Evolutionary conservation across 805 yeast genomes (phyloP), one percentile per base, ranked within the genome.

Genomic region (Suhomyces emberorum): DNA sequence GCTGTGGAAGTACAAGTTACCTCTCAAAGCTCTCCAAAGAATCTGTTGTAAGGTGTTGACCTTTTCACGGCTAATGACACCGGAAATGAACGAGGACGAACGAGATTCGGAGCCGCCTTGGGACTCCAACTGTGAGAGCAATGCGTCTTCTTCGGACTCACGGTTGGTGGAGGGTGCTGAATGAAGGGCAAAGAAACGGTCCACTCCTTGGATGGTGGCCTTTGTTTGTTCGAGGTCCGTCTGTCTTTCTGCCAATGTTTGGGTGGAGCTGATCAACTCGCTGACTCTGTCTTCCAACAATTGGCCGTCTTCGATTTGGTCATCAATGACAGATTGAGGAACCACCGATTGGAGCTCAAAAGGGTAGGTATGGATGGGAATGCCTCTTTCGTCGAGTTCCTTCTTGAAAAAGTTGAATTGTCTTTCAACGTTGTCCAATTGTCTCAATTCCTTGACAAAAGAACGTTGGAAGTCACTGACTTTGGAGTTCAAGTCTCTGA

Each of bases 11-110:
- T 76, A 87, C 46, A 95, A 69, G 58, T 93, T 93, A 54, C 98
- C 98, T 59, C 98, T 79, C 44, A 91, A 73, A 14, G 88, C 79
- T 63, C 99, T 77, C 95, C 96, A 93, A 32, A 88, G 65, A 38
- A 93, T 87, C 51, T 80, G 84, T 55, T 88, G 88, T 44, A 93
- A 68, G 2, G 82, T 70, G 11, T 73, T 76, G 18, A 88, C 71
- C 52, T 83, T 84, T 8, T 70, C 76, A 50, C 93, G 74, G 29
- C 79, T 73, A 30, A 93, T 81, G 10, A 91, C 89, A 35, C 98
- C 98, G 7, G 93, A 77, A 33, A 85, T 76, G 45, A 81, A 79
- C 52, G 31, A 38, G 20, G 65, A 39, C 10, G 57, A 56, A 25
- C 55, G 49, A 16, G 59, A 39, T 26, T 57, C 63, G 1, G 41